Conservation (phyloP, 371 early-diverging fungal species). For the Homolaphlyctis polyrhiza region DNA sequence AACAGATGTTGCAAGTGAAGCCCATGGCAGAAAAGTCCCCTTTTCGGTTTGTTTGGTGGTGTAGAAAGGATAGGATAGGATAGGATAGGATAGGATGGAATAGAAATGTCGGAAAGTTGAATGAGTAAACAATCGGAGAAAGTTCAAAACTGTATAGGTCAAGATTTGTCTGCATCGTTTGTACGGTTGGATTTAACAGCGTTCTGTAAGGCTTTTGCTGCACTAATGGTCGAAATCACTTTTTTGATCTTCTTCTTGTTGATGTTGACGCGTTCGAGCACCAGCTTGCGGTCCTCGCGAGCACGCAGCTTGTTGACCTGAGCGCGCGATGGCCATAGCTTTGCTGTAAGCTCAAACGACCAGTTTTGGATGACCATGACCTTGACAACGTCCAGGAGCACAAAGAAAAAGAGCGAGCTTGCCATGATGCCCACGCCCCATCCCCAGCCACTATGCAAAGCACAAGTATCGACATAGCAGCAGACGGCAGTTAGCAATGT, state of each 20-base stretch:
- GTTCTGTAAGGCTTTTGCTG: not conserved
- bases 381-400: conserved; percentile 76
- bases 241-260: conserved; percentile 30
- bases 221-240: conserved; percentile 1
- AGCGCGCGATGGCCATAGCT: conserved; percentile 13
- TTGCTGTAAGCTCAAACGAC: conserved; percentile 39
- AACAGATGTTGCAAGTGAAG: no score
- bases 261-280: conserved; percentile 10
- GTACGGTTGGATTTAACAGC: no score
- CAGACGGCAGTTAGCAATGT: not conserved
- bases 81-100: no score
- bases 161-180: no score
- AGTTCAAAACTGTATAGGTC: no score
- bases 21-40: no score
- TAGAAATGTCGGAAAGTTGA: no score
- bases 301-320: conserved; percentile 8
- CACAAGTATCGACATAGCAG: not conserved
- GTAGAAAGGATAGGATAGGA: no score
- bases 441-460: conserved; percentile 23
- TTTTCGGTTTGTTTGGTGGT: no score
- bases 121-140: no score
- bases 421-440: conserved; percentile 29
- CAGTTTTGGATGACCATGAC: conserved; percentile 69
- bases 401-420: conserved; percentile 47
- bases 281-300: conserved; percentile 8